Base-by-base conservation (phyloP, 108 stramenopile genomes). In the Thalassiosira profunda region DNA sequence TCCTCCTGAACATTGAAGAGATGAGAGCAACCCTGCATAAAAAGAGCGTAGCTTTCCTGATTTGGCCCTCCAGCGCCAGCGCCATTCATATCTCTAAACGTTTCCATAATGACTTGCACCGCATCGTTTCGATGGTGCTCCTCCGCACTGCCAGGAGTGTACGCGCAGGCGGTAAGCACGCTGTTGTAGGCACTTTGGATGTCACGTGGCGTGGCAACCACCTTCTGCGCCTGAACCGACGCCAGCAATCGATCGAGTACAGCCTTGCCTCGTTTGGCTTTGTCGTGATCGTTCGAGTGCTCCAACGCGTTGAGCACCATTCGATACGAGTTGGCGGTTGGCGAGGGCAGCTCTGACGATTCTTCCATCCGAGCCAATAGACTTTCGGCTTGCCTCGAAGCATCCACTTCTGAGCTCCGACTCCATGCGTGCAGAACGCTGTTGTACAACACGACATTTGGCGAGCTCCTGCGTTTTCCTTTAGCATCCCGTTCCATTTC, bases 391-490 rank as follows among this genome's bases (percentile, higher is more conserved):
- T 46, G 60, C 55, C 29, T 54, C 24, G 74, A 42, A 30, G 58
- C 68, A 57, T 80, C 45, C 18, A 7, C 24, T 29, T 61, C 60
- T 6, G 73, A 33, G 41, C 67, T 75, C 8, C 45, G 28, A 21
- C 64, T 61, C 73, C 67, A 80, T 1, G 74, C 48, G 33, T 71
- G 70, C 42, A 76, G 47, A 8, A 76, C 60, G 48, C 52, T 72
- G 29, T 76, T 76, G 69, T 56, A 76, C 37, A n/a, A n/a, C n/a
- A 72, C n/a, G 10, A 76, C 69, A 45, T 56, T 70, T 12, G 54
- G 51, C 34, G 61, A 41, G 17, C 14, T 2, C 26, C 38, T 47
- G 45, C 40, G 28, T 4, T 10, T 33, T 17, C 43, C 48, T 21
- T 0, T 4, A 44, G 40, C 67, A 25, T 31, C 24, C 3, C 59